Evolutionary conservation across 225 moss, liverwort and hornwort species (phyloP).

Genomic region (Ulota crispa): DNA sequence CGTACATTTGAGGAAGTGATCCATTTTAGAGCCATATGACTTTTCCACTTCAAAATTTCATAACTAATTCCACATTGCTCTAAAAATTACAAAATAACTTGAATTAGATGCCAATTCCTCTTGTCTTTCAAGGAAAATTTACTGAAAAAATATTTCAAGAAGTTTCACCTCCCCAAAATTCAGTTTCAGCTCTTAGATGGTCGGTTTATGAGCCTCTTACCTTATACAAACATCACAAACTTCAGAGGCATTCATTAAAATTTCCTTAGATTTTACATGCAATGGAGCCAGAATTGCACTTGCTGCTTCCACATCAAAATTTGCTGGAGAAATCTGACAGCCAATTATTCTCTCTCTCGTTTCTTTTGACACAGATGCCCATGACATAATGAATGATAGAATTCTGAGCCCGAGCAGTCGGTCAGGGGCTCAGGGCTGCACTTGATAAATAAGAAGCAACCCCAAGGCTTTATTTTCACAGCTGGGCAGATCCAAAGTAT

Average conservation of each 20-base stretch:
- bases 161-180: too few species aligned
- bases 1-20: too few species aligned
- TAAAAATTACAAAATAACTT: too few species aligned
- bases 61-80: too few species aligned
- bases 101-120: too few species aligned
- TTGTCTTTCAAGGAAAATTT: too few species aligned
- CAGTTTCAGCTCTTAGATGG: too few species aligned
- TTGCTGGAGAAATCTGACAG: neutral
- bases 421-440: neutral
- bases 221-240: too few species aligned
- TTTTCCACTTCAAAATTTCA: too few species aligned
- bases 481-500: conserved; percentile 6
- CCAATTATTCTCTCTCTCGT: neutral
- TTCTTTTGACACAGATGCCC: neutral
- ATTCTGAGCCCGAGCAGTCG: neutral
- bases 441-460: neutral
- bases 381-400: neutral
- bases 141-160: too few species aligned
- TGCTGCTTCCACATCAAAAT: neutral
- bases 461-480: neutral
- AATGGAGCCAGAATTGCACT: neutral
- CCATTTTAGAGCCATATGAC: too few species aligned
- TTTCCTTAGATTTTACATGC: neutral
- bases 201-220: too few species aligned
- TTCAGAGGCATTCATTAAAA: neutral